These are phyloP conservation scores for Pythium sp. DNA, from an alignment of 352 stramenopile genomes.

Conservation along the genomic window DNA sequence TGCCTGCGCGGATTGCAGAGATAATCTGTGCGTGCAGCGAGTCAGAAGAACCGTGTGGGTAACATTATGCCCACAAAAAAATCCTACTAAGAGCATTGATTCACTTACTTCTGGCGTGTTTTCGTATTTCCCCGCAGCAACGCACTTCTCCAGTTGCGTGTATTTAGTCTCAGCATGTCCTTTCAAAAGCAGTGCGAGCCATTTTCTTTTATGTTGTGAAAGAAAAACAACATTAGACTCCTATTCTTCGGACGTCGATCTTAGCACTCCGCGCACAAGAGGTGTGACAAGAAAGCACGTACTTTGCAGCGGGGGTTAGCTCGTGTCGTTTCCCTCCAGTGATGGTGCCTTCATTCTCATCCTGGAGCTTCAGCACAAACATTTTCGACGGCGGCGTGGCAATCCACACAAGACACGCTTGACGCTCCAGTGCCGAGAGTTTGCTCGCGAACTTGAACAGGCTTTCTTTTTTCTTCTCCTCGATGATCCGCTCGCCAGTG, in stretches of 20 bases:
- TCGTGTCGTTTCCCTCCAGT: constrained; percentile 29
- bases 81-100: neutral
- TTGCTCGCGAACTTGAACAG: constrained; percentile 73
- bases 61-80: neutral
- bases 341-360: constrained; percentile 46
- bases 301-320: constrained; percentile 62
- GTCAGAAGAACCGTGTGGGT: neutral
- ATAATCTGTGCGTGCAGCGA: constrained; percentile 41
- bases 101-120: constrained; percentile 53
- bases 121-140: constrained; percentile 56
- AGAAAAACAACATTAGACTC: neutral
- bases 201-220: constrained; percentile 35
- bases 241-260: neutral
- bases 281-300: neutral
- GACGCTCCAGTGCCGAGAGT: constrained; percentile 46
- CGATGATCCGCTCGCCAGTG: constrained; percentile 67
- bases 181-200: constrained; percentile 65
- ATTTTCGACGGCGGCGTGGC: constrained; percentile 81
- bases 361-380: constrained; percentile 78
- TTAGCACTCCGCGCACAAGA: too few species aligned
- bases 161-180: constrained; percentile 82
- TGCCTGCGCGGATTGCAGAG: constrained; percentile 68
- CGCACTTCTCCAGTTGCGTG: constrained; percentile 77
- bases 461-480: constrained; percentile 72
- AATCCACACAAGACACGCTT: constrained; percentile 79